Evolutionary conservation across 148 eudicot species (phyloP), one percentile per base, ranked within the genome.

Genomic region (Nepenthes mirabilis): DNA sequence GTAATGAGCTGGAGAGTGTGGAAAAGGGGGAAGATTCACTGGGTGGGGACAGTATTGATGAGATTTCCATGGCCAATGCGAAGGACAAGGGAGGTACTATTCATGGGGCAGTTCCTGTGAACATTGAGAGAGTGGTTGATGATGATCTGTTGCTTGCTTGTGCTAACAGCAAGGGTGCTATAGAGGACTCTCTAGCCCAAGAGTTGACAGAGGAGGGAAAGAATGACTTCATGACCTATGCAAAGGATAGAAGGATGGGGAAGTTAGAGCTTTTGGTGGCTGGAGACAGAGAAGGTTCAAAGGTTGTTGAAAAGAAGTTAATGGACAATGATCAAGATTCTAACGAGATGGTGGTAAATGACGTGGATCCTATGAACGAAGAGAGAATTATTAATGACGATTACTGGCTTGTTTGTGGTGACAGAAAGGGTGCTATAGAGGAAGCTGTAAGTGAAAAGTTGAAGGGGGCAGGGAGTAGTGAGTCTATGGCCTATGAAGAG

Each of bases 221-320:
- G 23, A 23, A 23, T 23, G 23, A 23, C 0, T 23, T 23, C 23
- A 23, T 23, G 23, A 23, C 23, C 23, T 23, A 23, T 23, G 23
- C 23, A 23, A 23, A 23, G 23, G 23, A 23, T 23, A 23, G 23
- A 23, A 23, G 23, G 23, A 23, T 9, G 62, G 57, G 14, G 56
- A 70, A 63, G 66, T 65, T n/a, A 14, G 62, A 68, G 59, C 43
- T 34, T 67, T 12, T 60, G 52, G 55, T 14, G 53, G 71, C 43
- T 37, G 56, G 55, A 56, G 77, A 49, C 6, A 10, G 52, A n/a
- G 12, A 49, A 49, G 11, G 0, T 49, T n/a, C 13, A 3, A 6
- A 49, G 69, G 68, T 66, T 14, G 50, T 55, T 12, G 71, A 63
- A 57, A 79, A 80, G 60, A 71, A 70, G 45, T 58, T 23, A 23